Conservation (phyloP, 2,329 filamentous ascomycete species). For the Beauveria brongniartii region DNA sequence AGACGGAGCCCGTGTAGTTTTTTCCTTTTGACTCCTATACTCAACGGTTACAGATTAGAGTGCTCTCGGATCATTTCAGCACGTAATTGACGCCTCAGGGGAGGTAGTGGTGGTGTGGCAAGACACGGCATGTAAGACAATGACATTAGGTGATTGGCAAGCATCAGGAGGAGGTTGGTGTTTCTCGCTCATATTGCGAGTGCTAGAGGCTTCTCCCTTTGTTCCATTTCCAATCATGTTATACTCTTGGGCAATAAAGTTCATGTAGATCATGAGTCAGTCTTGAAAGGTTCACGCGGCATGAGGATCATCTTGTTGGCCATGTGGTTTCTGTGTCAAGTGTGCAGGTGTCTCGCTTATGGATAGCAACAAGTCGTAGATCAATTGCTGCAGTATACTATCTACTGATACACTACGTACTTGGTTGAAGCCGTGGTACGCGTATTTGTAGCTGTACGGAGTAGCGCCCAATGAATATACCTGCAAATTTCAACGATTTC, state of each 20-base stretch:
- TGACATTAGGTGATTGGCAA: not conserved
- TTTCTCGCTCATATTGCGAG: not conserved
- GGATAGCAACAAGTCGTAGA: not conserved
- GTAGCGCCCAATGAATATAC: no score
- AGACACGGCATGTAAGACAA: conserved; percentile 9
- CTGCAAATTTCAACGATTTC: no score
- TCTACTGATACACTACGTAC: no score
- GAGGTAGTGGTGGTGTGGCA: not conserved
- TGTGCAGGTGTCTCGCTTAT: not conserved
- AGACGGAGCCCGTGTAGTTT: not conserved
- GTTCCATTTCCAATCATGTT: not conserved
- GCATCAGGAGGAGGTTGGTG: not conserved
- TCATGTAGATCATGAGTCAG: no score
- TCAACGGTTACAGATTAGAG: no score
- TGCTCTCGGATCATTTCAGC: not conserved
- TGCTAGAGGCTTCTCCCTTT: not conserved
- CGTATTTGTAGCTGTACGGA: no score
- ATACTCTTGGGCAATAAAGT: no score
- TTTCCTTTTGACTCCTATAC: not conserved
- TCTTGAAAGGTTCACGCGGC: not conserved
- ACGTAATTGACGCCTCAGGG: not conserved
- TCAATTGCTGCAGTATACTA: not conserved
- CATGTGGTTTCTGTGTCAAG: not conserved
- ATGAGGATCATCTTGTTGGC: not conserved
- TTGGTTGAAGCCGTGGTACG: no score